Base-by-base conservation (phyloP, 306 rosid genomes). In the Vachellia collinsii region DNA sequence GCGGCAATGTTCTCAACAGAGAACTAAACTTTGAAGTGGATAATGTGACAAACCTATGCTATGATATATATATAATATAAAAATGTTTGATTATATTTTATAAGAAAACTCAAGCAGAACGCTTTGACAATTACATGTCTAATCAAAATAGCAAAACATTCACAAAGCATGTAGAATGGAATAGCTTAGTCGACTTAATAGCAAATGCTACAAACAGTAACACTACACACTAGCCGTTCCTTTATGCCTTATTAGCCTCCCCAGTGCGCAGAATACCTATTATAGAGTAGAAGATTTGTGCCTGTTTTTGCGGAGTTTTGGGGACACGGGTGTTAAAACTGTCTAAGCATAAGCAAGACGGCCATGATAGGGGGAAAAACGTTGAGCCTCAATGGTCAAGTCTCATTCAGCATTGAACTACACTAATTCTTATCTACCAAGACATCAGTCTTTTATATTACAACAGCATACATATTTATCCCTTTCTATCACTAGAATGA, bases 401-500 rank as follows among this genome's bases (percentile, higher is more conserved):
- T 66, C 61, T 77, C 77, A 14, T 59, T 68, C 50, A 44, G 62
- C 70, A 80, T 80, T 64, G 50, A 80, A 80, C 80, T 72, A 36
- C 14, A 4, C 48, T 53, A 17, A 19, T 48, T 71, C 80, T 83
- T n/a, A 34, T 43, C 72, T 77, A 73, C 68, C 54, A n/a, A 44
- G 44, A 38, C 43, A 13, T 54, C 65, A 38, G 79, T 75, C 59
- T 77, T 81, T 41, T 84, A 84, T 75, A 81, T 71, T 79, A 81
- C 83, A 83, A 63, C 64, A 47, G 77, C 61, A 81, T 75, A 75
- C 86, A 46, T 7, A 68, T 14, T 64, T 70, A 4, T 77, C 66
- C 72, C 80, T 71, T 71, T 54, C 20, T 8, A 67, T 41, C 79
- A 72, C 61, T 66, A 54, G 69, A 34, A 11, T 25, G 78, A 50